A percentile compares a stretch with the other conserved stretches of the same genome.
phyloP scores from a whole-genome alignment of 2,329 filamentous ascomycete species.

The Stachybotrys chartarum region DNA sequence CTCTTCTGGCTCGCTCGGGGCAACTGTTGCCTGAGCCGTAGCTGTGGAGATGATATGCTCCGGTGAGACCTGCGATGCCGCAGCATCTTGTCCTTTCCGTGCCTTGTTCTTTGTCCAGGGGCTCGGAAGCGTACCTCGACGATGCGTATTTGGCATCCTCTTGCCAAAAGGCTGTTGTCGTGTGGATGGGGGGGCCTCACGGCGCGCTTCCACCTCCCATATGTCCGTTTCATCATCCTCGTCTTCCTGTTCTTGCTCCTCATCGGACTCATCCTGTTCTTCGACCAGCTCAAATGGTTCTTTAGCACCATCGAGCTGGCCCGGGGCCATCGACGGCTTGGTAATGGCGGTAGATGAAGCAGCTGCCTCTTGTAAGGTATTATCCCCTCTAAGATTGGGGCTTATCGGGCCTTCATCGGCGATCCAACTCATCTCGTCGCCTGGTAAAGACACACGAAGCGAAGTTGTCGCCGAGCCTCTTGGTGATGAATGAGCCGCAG shows the following conservation, averaged over 20 bases:
- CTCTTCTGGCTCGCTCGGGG: constrained; percentile 25
- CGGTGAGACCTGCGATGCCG: constrained; percentile 2
- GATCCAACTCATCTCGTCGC: constrained; percentile 38
- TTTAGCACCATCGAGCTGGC: constrained; percentile 9
- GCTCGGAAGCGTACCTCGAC: constrained; percentile 23
- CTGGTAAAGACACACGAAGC: constrained; percentile 20
- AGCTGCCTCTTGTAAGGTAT: constrained; percentile 20
- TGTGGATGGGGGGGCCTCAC: constrained; percentile 29
- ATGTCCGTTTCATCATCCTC: constrained; percentile 38
- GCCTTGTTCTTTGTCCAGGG: constrained; percentile 29
- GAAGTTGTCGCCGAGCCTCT: constrained; percentile 24
- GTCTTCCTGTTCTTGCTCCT: constrained; percentile 2
- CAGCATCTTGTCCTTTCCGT: constrained; percentile 2
- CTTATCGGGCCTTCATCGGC: constrained; percentile 29
- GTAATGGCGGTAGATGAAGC: not conserved
- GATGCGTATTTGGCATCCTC: constrained; percentile 11
- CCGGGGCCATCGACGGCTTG: constrained; percentile 1
- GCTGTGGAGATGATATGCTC: constrained; percentile 7
- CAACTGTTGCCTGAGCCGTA: not conserved
- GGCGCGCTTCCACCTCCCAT: constrained; percentile 51
- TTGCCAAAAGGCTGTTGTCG: constrained; percentile 22
- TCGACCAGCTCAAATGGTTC: constrained; percentile 10
- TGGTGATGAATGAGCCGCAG: constrained; percentile 5
- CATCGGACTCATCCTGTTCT: constrained; percentile 7
- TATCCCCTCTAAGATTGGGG: constrained; percentile 25